Evolutionary conservation across 164 flowering plant species (phyloP), one percentile per base, ranked within the genome.

Genomic region (Umbellularia californica): DNA sequence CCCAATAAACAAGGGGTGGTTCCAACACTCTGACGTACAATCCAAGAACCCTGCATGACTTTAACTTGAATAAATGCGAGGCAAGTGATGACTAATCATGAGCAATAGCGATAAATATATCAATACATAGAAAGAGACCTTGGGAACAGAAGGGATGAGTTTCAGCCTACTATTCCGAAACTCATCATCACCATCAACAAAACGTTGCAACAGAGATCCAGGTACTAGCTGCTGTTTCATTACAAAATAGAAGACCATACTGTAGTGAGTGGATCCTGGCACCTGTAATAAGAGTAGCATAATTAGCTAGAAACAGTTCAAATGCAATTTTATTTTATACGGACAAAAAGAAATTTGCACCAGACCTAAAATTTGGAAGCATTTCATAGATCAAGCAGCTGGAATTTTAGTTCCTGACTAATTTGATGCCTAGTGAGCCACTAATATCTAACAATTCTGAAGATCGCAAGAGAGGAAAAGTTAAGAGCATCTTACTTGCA

Each of bases 11-110:
- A 96, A 68, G 99, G 99, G 23, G 97, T 92, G 80, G 97, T 90
- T 75, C 99, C 99, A 82, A 94, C 99, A 87, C 99, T 96, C 82
- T 96, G 99, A 9, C 98, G 95, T 64, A 96, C 99, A 83, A 96
- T 94, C 98, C 99, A 96, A 60, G 98, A 94, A 24, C 99, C 99
- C 98, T 96, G 85, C 80, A 84, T 55, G 68, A 80, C 11, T 77
- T 65, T 51, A 47, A 52, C 52, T 47, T 66, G 71, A 50, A 68
- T 73, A 63, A 33, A 73, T 17, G 74, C 9, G 35, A 69, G 24
- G 30, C 58, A 5, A 13, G 70, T 23, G 50, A 11, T 47, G 47
- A 22, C 41, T 1, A 70, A 10, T 65, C 41, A 52, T 24, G 41
- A n/a, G 5, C 0, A 27, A 65, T 27, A 12, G 35, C 11, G 71